Evolutionary conservation across 352 stramenopile genomes (phyloP).

Genomic region (Globisporangium rhizosaccharum): DNA sequence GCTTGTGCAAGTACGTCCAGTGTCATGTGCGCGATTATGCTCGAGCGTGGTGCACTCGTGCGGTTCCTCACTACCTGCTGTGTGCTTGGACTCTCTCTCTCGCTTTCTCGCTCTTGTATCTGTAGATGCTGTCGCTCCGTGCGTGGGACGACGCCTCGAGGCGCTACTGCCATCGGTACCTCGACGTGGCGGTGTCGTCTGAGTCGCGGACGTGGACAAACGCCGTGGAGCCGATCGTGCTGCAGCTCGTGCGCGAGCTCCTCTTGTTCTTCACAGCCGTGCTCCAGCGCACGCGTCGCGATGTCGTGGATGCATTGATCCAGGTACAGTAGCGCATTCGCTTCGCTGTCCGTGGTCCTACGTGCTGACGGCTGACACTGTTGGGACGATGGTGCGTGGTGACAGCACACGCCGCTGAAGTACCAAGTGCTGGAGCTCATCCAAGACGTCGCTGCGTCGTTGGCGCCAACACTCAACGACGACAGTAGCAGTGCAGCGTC

Average conservation of each 20-base stretch:
- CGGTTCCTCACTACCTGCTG: too few relatives aligned
- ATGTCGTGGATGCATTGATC: conserved; percentile 24
- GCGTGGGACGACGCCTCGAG: conserved; percentile 29
- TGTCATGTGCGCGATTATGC: background rate
- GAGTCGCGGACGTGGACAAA: conserved; percentile 19
- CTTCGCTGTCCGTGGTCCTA: background rate
- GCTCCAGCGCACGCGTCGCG: conserved; percentile 14
- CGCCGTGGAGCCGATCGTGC: conserved; percentile 29
- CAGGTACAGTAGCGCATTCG: conserved; percentile 15
- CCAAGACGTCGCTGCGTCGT: conserved; percentile 20
- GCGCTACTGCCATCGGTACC: conserved; percentile 20
- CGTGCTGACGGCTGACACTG: background rate
- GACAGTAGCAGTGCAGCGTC: background rate
- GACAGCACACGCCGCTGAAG: conserved; percentile 38
- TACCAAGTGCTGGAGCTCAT: conserved; percentile 38
- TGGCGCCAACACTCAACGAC: background rate
- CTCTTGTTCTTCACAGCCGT: conserved; percentile 32
- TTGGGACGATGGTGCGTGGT: background rate
- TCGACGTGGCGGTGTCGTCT: conserved; percentile 18
- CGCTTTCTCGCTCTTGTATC: background rate
- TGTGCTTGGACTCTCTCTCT: background rate
- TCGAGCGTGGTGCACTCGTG: too few relatives aligned
- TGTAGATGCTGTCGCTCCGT: conserved; percentile 34
- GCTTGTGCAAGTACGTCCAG: conserved; percentile 31
- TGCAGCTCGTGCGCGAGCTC: conserved; percentile 32